Conservation (phyloP, 257 asterid genomes). For the Solanum bukasovii region DNA sequence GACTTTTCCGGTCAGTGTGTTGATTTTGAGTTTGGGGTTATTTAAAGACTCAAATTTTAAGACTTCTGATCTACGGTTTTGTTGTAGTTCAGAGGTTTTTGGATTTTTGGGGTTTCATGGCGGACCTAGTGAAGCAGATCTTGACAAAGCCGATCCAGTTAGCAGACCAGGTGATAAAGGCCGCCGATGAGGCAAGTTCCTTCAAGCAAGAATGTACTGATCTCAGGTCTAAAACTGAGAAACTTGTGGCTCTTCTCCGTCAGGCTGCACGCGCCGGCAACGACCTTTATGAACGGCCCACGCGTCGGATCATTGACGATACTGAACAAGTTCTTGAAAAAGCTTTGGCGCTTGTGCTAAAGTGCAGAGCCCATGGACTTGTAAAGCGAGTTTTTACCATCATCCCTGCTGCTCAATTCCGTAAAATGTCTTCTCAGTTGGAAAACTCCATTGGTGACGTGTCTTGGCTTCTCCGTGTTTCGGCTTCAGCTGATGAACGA, state of each 20-base stretch:
- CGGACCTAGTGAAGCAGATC: constrained; percentile 61
- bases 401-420: constrained; percentile 64
- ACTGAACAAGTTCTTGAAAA: constrained; percentile 56
- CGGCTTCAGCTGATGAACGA: constrained; percentile 54
- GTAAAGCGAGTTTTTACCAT: constrained; percentile 62
- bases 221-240: constrained; percentile 54
- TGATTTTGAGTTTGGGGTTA: background rate
- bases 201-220: constrained; percentile 66
- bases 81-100: background rate
- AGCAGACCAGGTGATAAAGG: constrained; percentile 46
- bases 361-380: constrained; percentile 58
- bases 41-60: background rate
- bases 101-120: constrained; percentile 19
- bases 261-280: constrained; percentile 75
- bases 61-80: background rate
- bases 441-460: constrained; percentile 80
- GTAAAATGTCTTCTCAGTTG: constrained; percentile 46
- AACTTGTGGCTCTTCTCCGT: constrained; percentile 53
- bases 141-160: constrained; percentile 59
- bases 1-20: background rate
- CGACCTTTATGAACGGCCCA: constrained; percentile 65
- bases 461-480: constrained; percentile 75
- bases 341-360: constrained; percentile 36
- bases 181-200: constrained; percentile 49
- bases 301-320: constrained; percentile 70